These are phyloP conservation scores for Citrullus mucosospermus DNA, from an alignment of 306 rosid species.

Conservation along the genomic window DNA sequence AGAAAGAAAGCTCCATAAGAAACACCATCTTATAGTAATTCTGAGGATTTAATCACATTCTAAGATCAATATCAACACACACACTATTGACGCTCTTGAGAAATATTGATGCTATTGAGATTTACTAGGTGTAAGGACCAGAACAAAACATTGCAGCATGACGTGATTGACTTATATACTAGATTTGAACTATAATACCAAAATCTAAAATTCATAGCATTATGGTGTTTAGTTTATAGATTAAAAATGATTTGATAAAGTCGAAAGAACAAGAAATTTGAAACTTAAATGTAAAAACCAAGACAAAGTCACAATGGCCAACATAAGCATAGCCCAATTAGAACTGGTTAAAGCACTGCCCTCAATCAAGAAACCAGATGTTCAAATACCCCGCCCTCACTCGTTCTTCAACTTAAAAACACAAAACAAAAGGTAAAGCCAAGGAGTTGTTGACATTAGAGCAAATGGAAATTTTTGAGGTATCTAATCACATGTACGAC, in stretches of 20 bases:
- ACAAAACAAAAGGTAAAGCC: too few species aligned
- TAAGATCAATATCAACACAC: neutral
- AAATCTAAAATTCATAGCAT: too few species aligned
- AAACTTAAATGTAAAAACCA: neutral
- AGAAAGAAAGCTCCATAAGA: too few species aligned
- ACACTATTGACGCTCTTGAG: neutral
- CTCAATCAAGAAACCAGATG: too few species aligned
- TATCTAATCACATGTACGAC: neutral
- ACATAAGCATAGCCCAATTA: too few species aligned
- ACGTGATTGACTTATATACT: neutral
- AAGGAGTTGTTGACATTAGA: neutral
- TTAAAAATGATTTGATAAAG: neutral
- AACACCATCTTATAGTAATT: neutral
- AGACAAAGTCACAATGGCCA: too few species aligned
- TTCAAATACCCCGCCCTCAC: neutral
- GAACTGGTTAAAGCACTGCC: too few species aligned
- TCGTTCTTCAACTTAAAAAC: neutral
- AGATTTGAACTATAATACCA: neutral
- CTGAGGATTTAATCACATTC: neutral
- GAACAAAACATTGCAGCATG: too few species aligned
- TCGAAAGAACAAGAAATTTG: neutral
- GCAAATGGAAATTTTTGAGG: neutral
- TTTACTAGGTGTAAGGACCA: neutral
- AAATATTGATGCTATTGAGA: neutral
- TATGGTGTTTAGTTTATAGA: neutral